These are phyloP conservation scores for Phaffia rhodozyma DNA, from an alignment of 1,284 basidiomycete genomes.

Conservation along the genomic window DNA sequence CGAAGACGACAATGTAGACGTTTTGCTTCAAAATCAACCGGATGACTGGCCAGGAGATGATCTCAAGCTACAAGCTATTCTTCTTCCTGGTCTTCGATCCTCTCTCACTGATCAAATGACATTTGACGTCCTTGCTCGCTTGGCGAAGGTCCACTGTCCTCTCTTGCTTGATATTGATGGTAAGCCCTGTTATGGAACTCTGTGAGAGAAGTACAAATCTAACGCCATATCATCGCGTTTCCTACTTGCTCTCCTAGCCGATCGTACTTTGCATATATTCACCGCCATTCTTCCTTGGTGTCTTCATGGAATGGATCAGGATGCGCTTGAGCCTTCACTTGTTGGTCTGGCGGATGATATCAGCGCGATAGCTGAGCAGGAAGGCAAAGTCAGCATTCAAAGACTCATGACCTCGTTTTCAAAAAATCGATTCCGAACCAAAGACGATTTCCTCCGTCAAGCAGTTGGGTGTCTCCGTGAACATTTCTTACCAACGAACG, in stretches of 20 bases:
- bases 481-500: constrained; percentile 51
- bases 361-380: constrained; percentile 54
- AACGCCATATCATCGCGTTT: neutral
- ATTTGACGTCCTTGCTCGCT: constrained; percentile 54
- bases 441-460: constrained; percentile 86
- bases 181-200: neutral
- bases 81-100: constrained; percentile 71
- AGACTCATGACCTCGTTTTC: constrained; percentile 83
- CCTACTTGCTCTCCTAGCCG: constrained; percentile 40
- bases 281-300: constrained; percentile 80
- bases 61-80: constrained; percentile 56
- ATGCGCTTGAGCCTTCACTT: constrained; percentile 50
- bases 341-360: constrained; percentile 65
- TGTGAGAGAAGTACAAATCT: neutral
- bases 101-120: constrained; percentile 56
- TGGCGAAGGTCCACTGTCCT: constrained; percentile 52
- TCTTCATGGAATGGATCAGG: constrained; percentile 60
- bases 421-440: constrained; percentile 75
- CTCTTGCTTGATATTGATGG: constrained; percentile 50
- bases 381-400: constrained; percentile 61
- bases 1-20: constrained; percentile 49
- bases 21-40: constrained; percentile 57
- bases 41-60: constrained; percentile 55
- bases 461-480: constrained; percentile 73
- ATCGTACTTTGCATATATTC: constrained; percentile 71